Evolutionary conservation across 2,329 filamentous ascomycete genomes (phyloP).

Genomic region (Diplocarpon rosae): DNA sequence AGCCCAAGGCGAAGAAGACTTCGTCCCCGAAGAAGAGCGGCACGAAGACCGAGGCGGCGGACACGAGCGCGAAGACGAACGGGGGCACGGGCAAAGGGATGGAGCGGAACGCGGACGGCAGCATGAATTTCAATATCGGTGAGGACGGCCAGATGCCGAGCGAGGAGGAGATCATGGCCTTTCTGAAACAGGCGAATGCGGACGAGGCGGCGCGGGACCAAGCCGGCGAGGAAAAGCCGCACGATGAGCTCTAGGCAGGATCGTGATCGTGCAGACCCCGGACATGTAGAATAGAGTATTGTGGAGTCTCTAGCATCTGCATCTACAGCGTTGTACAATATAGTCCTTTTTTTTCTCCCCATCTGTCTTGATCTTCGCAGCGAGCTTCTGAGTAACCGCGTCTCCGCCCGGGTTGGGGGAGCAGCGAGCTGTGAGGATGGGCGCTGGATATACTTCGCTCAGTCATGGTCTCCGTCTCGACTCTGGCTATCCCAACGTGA

Average conservation of each 20-base stretch:
- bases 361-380: too few relatives aligned
- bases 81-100: constrained; percentile 25
- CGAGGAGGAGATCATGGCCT: constrained; percentile 37
- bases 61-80: not conserved
- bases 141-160: constrained; percentile 34
- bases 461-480: too few relatives aligned
- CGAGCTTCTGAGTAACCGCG: too few relatives aligned
- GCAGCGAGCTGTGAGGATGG: too few relatives aligned
- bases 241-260: not conserved
- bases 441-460: too few relatives aligned
- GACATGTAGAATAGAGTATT: too few relatives aligned
- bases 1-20: constrained; percentile 29
- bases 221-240: constrained; percentile 3
- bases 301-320: too few relatives aligned
- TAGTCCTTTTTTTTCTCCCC: too few relatives aligned
- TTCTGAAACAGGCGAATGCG: constrained; percentile 5
- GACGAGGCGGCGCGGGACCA: not conserved
- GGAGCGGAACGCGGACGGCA: constrained; percentile 31
- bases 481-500: too few relatives aligned
- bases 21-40: constrained; percentile 29
- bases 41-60: constrained; percentile 23
- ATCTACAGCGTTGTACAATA: too few relatives aligned
- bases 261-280: too few relatives aligned
- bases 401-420: too few relatives aligned
- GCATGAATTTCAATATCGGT: constrained; percentile 29